These are phyloP conservation scores for Podaxis carcinomalis DNA, from an alignment of 768 basidiomycete species.

Conservation along the genomic window DNA sequence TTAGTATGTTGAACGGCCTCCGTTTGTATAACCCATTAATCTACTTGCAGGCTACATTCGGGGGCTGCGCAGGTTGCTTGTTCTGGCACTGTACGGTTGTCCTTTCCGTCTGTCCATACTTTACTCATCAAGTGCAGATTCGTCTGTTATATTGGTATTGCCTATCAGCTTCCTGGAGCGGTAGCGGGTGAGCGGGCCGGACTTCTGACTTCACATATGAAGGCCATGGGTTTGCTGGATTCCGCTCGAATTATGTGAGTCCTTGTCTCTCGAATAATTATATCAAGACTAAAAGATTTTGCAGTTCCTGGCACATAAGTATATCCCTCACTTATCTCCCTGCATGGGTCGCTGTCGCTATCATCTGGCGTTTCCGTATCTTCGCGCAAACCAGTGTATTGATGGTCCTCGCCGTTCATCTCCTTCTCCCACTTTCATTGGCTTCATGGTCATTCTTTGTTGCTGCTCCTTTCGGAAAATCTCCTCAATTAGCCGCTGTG, in stretches of 20 bases:
- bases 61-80: slow-evolving; percentile 57
- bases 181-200: slow-evolving; percentile 63
- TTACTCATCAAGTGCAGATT: slow-evolving; percentile 38
- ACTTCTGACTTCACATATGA: slow-evolving; percentile 66
- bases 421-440: slow-evolving; percentile 63
- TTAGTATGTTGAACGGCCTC: slow-evolving; percentile 38
- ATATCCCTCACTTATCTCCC: slow-evolving; percentile 68
- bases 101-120: background rate
- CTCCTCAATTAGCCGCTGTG: slow-evolving; percentile 68
- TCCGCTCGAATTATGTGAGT: slow-evolving; percentile 59
- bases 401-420: slow-evolving; percentile 58
- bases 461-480: slow-evolving; percentile 66
- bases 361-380: slow-evolving; percentile 65
- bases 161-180: slow-evolving; percentile 74
- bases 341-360: slow-evolving; percentile 65
- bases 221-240: slow-evolving; percentile 75
- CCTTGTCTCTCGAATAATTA: background rate
- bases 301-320: slow-evolving; percentile 64
- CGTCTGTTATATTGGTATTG: slow-evolving; percentile 66
- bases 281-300: slow-evolving; percentile 23
- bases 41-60: slow-evolving; percentile 48
- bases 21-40: slow-evolving; percentile 8
- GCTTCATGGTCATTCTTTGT: slow-evolving; percentile 73
- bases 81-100: slow-evolving; percentile 56
- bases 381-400: slow-evolving; percentile 57